Base-by-base conservation (phyloP, 495 filamentous ascomycete species). In the Podospora conica region DNA sequence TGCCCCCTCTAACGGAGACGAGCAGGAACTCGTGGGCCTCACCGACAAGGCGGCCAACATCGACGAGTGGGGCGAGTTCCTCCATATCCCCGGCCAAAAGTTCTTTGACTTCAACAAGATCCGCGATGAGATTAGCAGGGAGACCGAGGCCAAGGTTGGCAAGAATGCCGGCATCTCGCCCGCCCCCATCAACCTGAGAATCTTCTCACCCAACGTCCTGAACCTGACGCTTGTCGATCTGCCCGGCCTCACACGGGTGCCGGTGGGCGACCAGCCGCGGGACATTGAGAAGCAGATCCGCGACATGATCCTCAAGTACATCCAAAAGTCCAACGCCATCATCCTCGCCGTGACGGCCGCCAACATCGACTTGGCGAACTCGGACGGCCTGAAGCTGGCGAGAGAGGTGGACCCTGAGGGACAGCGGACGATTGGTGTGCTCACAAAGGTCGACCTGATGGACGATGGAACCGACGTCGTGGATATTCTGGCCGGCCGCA, bases 91-190 rank as follows among this genome's bases (percentile, higher is more conserved):
- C 40, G 95, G 95, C 69, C 91, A 99, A 82, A 98, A 98, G 81
- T 98, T 96, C 84, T 87, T 87, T 82, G 96, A 99, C 79, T 99
- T 99, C 83, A 96, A 96, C 84, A 97, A 97, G 84, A 97, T 99
- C 71, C 87, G 96, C 66, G 96, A 99, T 53, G 96, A 99, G 82
- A 98, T 99, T 72, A 91, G 93, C 65, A 87, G 91, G 73, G 96
- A 99, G 81, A 99, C 96, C 59, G 96, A 98, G 68, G 85, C 87
- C 65, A 99, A 99, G 84, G 95, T 96, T 62, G 96, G 96, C 61
- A 86, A 88, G 66, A 98, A 98, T 81, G 90, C 90, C n/a, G 93
- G 92, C 74, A 98, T 99, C 77, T 97, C 93, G 62, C 91, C 96
- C 27, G 87, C 89, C 20, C 96, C 96, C 20, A 99, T 99, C 82